phyloP scores from a whole-genome alignment of 2,329 filamentous ascomycete species.

The Talaromyces verruculosus region DNA sequence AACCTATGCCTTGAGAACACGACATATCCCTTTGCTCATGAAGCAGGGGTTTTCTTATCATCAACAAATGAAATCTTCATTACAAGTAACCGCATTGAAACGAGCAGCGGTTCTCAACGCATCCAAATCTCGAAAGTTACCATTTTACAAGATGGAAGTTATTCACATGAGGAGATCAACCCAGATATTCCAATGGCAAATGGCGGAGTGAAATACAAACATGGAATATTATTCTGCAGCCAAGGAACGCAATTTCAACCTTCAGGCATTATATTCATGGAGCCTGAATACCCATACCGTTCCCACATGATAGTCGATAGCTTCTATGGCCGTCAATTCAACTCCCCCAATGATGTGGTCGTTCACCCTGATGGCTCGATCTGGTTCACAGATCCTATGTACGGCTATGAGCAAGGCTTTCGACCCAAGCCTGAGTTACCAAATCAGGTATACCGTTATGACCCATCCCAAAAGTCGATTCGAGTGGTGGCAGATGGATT shows the following conservation, averaged over 20 bases:
- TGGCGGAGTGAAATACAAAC: conserved; percentile 33
- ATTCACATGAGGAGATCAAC: conserved; percentile 21
- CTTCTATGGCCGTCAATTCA: conserved; percentile 21
- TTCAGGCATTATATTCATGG: background rate
- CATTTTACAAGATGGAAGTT: conserved; percentile 17
- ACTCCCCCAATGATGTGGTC: conserved; percentile 28
- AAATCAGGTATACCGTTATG: conserved; percentile 45
- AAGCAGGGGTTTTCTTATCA: conserved; percentile 45
- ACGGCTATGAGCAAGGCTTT: conserved; percentile 38
- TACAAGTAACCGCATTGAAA: conserved; percentile 38
- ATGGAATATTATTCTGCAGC: conserved; percentile 28
- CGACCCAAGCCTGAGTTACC: conserved; percentile 36
- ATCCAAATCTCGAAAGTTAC: conserved; percentile 28
- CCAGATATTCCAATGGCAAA: conserved; percentile 27
- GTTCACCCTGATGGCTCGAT: conserved; percentile 26
- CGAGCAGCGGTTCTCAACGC: conserved; percentile 3
- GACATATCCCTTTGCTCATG: conserved; percentile 52
- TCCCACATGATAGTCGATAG: background rate
- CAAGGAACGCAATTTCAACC: conserved; percentile 6
- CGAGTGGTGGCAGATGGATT: conserved; percentile 45
- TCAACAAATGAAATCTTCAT: conserved; percentile 37
- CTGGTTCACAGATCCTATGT: conserved; percentile 29
- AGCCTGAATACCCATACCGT: background rate
- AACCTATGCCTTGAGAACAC: conserved; percentile 31
- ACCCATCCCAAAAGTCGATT: conserved; percentile 42